Evolutionary conservation across 1,284 basidiomycete genomes (phyloP).

Genomic region (Singerocomus rubriflavus): DNA sequence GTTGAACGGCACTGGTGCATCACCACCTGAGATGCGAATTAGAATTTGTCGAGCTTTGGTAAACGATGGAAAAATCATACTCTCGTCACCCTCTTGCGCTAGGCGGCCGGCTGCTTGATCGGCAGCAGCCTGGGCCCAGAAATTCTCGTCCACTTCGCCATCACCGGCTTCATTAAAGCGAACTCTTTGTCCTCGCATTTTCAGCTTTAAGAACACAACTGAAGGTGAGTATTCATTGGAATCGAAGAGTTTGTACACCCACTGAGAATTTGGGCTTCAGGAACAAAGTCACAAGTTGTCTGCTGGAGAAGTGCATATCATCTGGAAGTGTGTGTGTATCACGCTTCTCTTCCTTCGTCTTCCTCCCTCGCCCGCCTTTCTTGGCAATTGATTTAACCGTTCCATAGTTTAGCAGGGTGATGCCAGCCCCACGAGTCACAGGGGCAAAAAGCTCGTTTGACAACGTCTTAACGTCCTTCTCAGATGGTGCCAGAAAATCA

Average conservation of each 20-base stretch:
- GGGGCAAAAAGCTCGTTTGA: conserved; percentile 82
- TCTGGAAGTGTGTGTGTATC: conserved; percentile 87
- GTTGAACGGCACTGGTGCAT: conserved; percentile 75
- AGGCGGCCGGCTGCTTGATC: conserved; percentile 64
- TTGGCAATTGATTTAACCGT: conserved; percentile 40
- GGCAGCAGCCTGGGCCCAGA: conserved; percentile 92
- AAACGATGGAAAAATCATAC: conserved; percentile 37
- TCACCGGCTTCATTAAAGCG: conserved; percentile 58
- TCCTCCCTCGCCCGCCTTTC: conserved; percentile 44
- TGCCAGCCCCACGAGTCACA: conserved; percentile 60
- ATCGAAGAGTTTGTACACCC: conserved; percentile 28
- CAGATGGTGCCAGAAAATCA: conserved; percentile 71
- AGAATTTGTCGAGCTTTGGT: conserved; percentile 1
- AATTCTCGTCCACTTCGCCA: conserved; percentile 89
- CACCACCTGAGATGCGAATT: conserved; percentile 34
- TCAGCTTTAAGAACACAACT: conserved; percentile 49
- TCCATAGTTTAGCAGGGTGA: conserved; percentile 59
- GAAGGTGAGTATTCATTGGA: conserved; percentile 6
- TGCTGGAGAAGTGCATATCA: conserved; percentile 95
- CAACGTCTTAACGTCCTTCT: conserved; percentile 67
- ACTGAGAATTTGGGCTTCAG: conserved; percentile 94
- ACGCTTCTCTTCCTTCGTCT: conserved; percentile 56
- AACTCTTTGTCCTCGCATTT: conserved; percentile 72
- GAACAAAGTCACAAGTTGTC: conserved; percentile 88
- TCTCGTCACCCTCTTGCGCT: conserved; percentile 57